phyloP scores from a whole-genome alignment of 2,329 filamentous ascomycete genomes.

The Phoma sp. region DNA sequence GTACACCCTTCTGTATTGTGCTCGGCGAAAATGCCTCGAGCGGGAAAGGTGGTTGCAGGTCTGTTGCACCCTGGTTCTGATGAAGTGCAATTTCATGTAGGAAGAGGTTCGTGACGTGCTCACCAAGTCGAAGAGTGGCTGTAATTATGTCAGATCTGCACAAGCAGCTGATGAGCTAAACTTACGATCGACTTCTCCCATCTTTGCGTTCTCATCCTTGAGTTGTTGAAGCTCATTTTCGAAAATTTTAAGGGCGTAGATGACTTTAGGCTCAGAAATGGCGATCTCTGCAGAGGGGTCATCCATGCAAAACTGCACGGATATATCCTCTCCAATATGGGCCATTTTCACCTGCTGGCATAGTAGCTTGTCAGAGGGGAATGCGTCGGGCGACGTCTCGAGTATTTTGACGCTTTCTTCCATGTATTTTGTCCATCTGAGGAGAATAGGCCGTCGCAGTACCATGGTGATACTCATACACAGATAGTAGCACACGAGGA shows the following conservation, averaged over 20 bases:
- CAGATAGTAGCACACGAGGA: conserved; percentile 67
- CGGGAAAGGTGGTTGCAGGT: conserved; percentile 54
- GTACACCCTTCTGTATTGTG: conserved; percentile 47
- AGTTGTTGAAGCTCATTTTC: conserved; percentile 56
- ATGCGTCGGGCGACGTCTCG: conserved; percentile 61
- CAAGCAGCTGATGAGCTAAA: conserved; percentile 6
- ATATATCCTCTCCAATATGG: conserved; percentile 64
- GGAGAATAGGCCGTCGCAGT: conserved; percentile 62
- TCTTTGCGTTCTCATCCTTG: conserved; percentile 45
- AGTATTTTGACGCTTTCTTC: conserved; percentile 66
- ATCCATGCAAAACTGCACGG: conserved; percentile 63
- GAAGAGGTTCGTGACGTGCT: conserved; percentile 57
- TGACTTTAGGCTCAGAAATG: conserved; percentile 62
- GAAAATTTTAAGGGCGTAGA: conserved; percentile 61
- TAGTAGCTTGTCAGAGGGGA: conserved; percentile 62
- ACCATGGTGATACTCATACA: conserved; percentile 64
- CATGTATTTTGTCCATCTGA: conserved; percentile 68
- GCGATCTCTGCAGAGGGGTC: conserved; percentile 58
- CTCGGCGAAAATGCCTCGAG: conserved; percentile 49
- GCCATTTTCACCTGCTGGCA: conserved; percentile 65
- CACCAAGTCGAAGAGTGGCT: conserved; percentile 52
- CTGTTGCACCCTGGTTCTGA: conserved; percentile 49
- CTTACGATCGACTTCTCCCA: conserved; percentile 47
- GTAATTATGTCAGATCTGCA: background rate
- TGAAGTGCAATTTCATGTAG: conserved; percentile 59